Evolutionary conservation across 2,329 filamentous ascomycete genomes (phyloP).

Genomic region (Albifimbria verrucaria): DNA sequence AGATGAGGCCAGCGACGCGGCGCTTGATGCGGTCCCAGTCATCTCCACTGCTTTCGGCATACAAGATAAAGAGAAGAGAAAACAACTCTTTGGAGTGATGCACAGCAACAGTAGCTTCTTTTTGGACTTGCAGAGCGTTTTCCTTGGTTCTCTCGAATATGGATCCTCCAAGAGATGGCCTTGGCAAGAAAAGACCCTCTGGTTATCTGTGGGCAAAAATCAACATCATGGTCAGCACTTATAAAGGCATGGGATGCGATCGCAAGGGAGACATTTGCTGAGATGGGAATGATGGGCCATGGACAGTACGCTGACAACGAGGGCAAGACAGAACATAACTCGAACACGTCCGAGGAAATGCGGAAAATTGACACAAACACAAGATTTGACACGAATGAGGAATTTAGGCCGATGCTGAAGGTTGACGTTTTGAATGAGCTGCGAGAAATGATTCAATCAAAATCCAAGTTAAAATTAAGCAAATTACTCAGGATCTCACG

Average conservation of each 20-base stretch:
- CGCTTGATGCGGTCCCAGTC: neutral
- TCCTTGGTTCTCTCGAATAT: neutral
- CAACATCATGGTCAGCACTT: neutral
- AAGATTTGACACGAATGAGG: neutral
- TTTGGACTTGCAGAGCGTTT: neutral
- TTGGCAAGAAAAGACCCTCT: neutral
- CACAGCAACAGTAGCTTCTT: neutral
- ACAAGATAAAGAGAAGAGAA: neutral
- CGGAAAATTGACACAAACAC: neutral
- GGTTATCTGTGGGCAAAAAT: neutral
- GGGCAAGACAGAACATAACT: neutral
- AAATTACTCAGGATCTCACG: neutral
- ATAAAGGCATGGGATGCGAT: neutral
- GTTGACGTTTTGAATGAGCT: neutral
- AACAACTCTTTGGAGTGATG: neutral
- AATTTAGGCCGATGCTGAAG: neutral
- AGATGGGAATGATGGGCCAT: neutral
- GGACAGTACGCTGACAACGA: neutral
- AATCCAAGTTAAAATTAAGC: neutral
- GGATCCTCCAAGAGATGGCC: constrained; percentile 1
- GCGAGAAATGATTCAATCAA: neutral
- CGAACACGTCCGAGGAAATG: neutral
- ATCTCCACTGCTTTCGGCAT: neutral
- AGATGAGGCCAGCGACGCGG: neutral
- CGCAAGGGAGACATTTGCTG: neutral